phyloP scores from a whole-genome alignment of 805 yeast genomes.

The Starmerella gropengiesseri region DNA sequence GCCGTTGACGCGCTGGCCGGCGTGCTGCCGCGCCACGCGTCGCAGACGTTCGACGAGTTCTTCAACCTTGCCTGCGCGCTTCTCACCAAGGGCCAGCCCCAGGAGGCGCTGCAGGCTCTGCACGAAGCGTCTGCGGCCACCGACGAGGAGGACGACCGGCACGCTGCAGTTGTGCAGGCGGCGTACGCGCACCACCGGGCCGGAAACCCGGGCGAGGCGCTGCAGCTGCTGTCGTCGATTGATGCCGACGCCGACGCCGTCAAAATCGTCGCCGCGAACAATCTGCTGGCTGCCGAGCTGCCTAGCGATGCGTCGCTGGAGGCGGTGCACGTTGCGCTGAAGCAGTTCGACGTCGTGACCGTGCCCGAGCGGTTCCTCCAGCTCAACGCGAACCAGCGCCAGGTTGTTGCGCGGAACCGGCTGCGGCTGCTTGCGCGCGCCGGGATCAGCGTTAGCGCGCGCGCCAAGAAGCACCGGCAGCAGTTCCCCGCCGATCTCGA shows the following conservation, averaged over 20 bases:
- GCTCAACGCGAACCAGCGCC: constrained; percentile 27
- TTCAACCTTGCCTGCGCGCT: constrained; percentile 50
- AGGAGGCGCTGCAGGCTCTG: constrained; percentile 36
- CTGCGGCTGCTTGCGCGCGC: constrained; percentile 33
- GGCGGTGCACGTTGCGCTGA: constrained; percentile 16
- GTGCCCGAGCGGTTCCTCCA: background rate
- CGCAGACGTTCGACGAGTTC: constrained; percentile 41
- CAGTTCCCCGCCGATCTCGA: constrained; percentile 20
- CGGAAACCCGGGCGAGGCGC: constrained; percentile 26
- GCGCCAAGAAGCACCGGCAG: constrained; percentile 19
- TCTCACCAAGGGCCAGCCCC: constrained; percentile 35
- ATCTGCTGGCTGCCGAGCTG: constrained; percentile 24
- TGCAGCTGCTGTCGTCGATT: constrained; percentile 31
- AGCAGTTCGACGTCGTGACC: constrained; percentile 13
- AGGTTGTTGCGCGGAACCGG: constrained; percentile 34
- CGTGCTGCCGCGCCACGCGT: constrained; percentile 3
- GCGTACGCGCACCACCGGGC: constrained; percentile 41
- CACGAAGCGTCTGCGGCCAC: constrained; percentile 37
- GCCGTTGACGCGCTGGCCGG: constrained; percentile 36
- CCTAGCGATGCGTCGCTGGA: constrained; percentile 9
- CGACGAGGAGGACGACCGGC: constrained; percentile 37
- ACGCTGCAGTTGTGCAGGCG: constrained; percentile 44
- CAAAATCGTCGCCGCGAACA: constrained; percentile 37
- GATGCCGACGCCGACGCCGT: constrained; percentile 14
- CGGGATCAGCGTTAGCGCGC: constrained; percentile 25